A percentile compares a stretch with the other conserved stretches of the same genome.
Evolutionary conservation across 2,329 filamentous ascomycete species (phyloP).

Genomic region (Colletotrichum magnum): DNA sequence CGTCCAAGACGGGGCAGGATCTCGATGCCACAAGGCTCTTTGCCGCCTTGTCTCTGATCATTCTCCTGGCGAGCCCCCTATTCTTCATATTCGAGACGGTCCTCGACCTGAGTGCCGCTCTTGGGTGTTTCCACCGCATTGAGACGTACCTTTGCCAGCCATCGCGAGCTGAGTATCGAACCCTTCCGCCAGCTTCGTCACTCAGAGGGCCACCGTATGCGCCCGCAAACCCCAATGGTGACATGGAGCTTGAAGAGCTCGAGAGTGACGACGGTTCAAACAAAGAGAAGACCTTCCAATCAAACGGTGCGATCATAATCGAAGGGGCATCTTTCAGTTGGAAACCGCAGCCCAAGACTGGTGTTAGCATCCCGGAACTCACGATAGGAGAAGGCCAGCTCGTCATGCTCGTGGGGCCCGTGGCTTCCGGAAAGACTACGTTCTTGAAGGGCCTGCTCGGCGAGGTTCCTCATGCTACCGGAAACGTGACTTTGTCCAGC

Average conservation of each 20-base stretch:
- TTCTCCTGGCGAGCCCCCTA: conserved; percentile 47
- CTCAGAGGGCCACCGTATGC: background rate
- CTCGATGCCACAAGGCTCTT: conserved; percentile 41
- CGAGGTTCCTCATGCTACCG: conserved; percentile 45
- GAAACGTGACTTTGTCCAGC: conserved; percentile 40
- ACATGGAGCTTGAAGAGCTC: background rate
- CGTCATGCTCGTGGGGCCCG: conserved; percentile 58
- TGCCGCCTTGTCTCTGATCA: conserved; percentile 43
- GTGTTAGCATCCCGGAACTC: conserved; percentile 52
- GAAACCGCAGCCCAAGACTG: conserved; percentile 43
- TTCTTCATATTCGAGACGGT: conserved; percentile 53
- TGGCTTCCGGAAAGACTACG: conserved; percentile 62
- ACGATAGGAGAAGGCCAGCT: conserved; percentile 49
- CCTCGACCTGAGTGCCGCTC: conserved; percentile 40
- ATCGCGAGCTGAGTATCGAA: conserved; percentile 46
- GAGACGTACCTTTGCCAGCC: conserved; percentile 46
- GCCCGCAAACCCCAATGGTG: background rate
- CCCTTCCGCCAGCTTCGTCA: background rate
- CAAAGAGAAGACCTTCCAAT: too few relatives aligned
- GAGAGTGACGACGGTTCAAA: background rate
- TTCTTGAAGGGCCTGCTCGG: conserved; percentile 57
- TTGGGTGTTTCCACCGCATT: conserved; percentile 47
- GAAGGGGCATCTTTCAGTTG: conserved; percentile 52
- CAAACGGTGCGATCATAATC: conserved; percentile 37
- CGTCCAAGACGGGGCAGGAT: conserved; percentile 17